These are phyloP conservation scores for Sonneratia alba DNA, from an alignment of 345 rosid genomes.

Conservation along the genomic window DNA sequence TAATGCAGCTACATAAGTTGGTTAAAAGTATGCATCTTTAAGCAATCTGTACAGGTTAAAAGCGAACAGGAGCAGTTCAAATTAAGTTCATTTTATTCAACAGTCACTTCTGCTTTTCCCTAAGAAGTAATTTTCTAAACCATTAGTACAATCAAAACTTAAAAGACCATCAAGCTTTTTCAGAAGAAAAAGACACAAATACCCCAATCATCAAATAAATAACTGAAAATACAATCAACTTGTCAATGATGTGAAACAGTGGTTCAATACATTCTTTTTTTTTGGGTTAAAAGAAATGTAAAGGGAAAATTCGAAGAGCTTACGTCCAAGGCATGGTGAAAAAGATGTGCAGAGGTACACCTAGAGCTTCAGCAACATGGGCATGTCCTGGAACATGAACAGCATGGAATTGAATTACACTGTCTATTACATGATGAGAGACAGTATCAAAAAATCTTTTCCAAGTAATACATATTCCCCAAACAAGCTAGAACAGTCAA, in stretches of 20 bases:
- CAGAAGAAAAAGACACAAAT: neutral
- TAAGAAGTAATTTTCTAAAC: neutral
- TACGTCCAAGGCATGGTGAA: conserved; percentile 99
- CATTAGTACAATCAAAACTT: neutral
- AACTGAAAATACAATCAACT: neutral
- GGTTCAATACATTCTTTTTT: neutral
- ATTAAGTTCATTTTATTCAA: neutral
- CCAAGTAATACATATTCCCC: neutral
- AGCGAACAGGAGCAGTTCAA: neutral
- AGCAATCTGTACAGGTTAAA: neutral
- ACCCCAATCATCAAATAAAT: neutral
- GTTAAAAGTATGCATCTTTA: neutral
- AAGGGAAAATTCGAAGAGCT: conserved; percentile 28
- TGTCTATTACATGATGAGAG: neutral
- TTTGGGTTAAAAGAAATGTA: neutral
- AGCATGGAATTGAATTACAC: neutral
- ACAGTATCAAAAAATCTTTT: neutral
- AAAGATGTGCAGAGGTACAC: conserved; percentile 88
- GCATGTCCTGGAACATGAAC: conserved; percentile 62
- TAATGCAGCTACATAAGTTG: neutral
- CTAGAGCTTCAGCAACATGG: conserved; percentile 97
- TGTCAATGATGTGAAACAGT: neutral
- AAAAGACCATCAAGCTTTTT: neutral
- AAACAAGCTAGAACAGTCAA: neutral
- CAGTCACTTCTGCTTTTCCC: neutral